Base-by-base conservation (phyloP, 352 stramenopile genomes). In the Pythium chondricola region DNA sequence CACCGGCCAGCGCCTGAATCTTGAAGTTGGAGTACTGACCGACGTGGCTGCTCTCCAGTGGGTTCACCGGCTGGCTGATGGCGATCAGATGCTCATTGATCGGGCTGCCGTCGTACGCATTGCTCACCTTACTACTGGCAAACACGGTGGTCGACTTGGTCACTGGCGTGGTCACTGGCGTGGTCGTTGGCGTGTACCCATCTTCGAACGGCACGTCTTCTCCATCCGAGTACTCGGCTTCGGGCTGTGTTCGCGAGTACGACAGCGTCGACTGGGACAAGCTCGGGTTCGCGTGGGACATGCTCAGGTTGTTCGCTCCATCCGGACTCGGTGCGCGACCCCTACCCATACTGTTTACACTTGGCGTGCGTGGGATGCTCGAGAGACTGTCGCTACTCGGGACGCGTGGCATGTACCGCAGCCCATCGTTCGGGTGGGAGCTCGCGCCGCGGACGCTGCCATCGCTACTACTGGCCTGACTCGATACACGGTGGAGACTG, bases 211-310 rank as follows among this genome's bases (percentile, higher is more conserved):
- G n/a, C n/a, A 35, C 46, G 20, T 51, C 39, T 1, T 69, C 57
- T 6, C 60, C 57, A 24, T 69, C 56, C 18, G 57, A 69, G 26
- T 59, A 48, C 27, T 62, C 54, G 40, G 53, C 53, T 16, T 69
- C 61, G 16, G 58, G 48, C 32, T 60, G 51, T 16, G 56, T 58
- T 20, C 33, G 43, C 17, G 43, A 53, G 38, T 62, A 25, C 7
- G 61, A 61, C 29, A 30, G 20, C 13, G 18, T 44, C 36, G 46
- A 47, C 24, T 20, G 22, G 13, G 43, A 38, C 27, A 46, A 20
- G 40, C 44, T 52, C n/a, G 37, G 46, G 29, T 59, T 59, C 3
- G 43, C 51, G 4, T 38, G 16, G 5, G 47, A 29, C 8, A 43
- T 52, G 21, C 42, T 58, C 14, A n/a, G 31, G 29, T 52, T 33